Evolutionary conservation across 2,329 filamentous ascomycete species (phyloP), one percentile per base, ranked within the genome.

Genomic region (Aspergillus proliferans): DNA sequence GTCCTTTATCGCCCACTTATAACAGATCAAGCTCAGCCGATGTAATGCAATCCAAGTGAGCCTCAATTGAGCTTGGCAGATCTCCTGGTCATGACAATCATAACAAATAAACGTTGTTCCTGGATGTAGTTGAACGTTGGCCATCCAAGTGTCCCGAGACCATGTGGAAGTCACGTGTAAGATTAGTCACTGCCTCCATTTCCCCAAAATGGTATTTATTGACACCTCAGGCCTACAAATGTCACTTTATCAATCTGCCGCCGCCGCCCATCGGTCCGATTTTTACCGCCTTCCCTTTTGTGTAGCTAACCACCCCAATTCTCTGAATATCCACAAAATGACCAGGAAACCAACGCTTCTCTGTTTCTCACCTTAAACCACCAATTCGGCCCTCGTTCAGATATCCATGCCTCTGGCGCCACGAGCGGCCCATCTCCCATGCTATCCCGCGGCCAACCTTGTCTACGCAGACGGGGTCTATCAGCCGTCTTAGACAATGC

Each of bases 401-500:
- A 30, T 18, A 38, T 18, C 34, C 18, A 12, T 19, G 15, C 38
- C 5, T 18, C 5, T 40, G 15, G 19, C 4, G 38, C 38, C 38
- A 19, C 18, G 14, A 21, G 18, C 15, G 38, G 38, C 38, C 10
- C 46, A 30, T 52, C 49, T 55, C 61, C 58, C 58, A 75, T 75
- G 72, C 68, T 73, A 57, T 64, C 70, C 58, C 68, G 67, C 63
- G 67, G 69, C 60, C 63, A 62, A 51, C 63, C 68, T 50, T 67
- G 64, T 64, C 65, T 70, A 53, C 64, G 67, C 63, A 67, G 67
- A 61, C 69, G 64, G 58, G 63, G 60, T 56, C 49, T 69, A 50
- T 61, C 60, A 51, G 58, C 62, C 52, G 54, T 67, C 55, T 57
- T 67, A 52, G 66, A 72, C 58, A 66, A 58, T 51, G 61, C 63